phyloP scores from a whole-genome alignment of 352 stramenopile species.

The Halophytophthora batemanensis region DNA sequence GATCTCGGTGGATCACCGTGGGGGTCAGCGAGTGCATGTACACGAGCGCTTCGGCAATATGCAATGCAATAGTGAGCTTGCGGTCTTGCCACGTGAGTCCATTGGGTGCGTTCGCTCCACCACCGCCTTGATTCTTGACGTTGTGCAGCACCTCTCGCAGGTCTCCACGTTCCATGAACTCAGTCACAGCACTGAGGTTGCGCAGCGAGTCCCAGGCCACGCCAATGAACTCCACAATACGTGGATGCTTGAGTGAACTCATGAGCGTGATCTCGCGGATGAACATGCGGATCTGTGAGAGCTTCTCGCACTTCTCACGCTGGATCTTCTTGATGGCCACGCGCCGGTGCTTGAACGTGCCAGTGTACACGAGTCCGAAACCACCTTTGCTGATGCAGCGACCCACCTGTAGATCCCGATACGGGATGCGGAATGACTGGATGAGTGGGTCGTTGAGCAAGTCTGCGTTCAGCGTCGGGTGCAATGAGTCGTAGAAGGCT shows the following conservation, averaged over 20 bases:
- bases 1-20: conserved; percentile 74
- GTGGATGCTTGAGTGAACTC: conserved; percentile 48
- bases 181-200: conserved; percentile 55
- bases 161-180: conserved; percentile 77
- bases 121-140: conserved; percentile 23
- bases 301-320: conserved; percentile 30
- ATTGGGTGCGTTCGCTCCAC: conserved; percentile 13
- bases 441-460: conserved; percentile 38
- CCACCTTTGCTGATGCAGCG: conserved; percentile 43
- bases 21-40: conserved; percentile 70
- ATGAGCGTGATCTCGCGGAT: conserved; percentile 66
- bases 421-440: conserved; percentile 33
- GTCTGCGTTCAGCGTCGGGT: conserved; percentile 29
- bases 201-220: conserved; percentile 60
- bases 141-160: conserved; percentile 53
- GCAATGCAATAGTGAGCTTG: conserved; percentile 57
- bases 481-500: conserved; percentile 41
- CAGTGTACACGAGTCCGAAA: conserved; percentile 40
- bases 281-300: conserved; percentile 36
- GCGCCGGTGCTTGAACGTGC: conserved; percentile 28
- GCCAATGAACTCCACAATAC: conserved; percentile 70
- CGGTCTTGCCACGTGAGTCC: conserved; percentile 41
- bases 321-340: conserved; percentile 46
- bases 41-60: conserved; percentile 58
- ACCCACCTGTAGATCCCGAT: conserved; percentile 32